Conservation (phyloP, 352 stramenopile species). For the Pythium sukuiense region DNA sequence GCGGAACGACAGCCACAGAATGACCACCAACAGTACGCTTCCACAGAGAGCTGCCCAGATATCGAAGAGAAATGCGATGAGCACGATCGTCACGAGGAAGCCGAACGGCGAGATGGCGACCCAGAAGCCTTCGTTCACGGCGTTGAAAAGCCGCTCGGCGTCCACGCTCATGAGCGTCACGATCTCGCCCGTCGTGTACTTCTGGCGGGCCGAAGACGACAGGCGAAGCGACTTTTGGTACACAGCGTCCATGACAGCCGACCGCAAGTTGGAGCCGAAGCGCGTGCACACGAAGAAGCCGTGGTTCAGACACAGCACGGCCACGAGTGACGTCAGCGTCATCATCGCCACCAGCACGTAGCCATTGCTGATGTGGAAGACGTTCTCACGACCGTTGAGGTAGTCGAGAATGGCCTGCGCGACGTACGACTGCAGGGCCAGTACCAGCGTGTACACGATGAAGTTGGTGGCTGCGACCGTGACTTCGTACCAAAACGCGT, state of each 20-base stretch:
- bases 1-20: slow-evolving; percentile 25
- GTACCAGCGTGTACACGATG: slow-evolving; percentile 19
- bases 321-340: slow-evolving; percentile 33
- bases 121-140: slow-evolving; percentile 36
- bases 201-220: slow-evolving; percentile 32
- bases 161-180: slow-evolving; percentile 26
- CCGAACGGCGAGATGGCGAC: slow-evolving; percentile 30
- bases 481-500: slow-evolving; percentile 20
- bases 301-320: slow-evolving; percentile 37
- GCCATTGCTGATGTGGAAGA: slow-evolving; percentile 32
- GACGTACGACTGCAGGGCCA: slow-evolving; percentile 32
- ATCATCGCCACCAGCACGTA: slow-evolving; percentile 37
- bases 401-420: slow-evolving; percentile 39
- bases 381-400: slow-evolving; percentile 28
- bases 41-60: slow-evolving; percentile 21
- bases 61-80: slow-evolving; percentile 34
- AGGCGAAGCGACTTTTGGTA: slow-evolving; percentile 40
- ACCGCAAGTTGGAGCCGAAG: slow-evolving; percentile 39
- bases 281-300: slow-evolving; percentile 32
- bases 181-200: slow-evolving; percentile 40
- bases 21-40: slow-evolving; percentile 21
- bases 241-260: slow-evolving; percentile 39
- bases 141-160: slow-evolving; percentile 39
- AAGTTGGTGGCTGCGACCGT: slow-evolving; percentile 13
- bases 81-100: slow-evolving; percentile 34